These are phyloP conservation scores for Gardenia jasminoides DNA, from an alignment of 257 asterid genomes.

Conservation along the genomic window DNA sequence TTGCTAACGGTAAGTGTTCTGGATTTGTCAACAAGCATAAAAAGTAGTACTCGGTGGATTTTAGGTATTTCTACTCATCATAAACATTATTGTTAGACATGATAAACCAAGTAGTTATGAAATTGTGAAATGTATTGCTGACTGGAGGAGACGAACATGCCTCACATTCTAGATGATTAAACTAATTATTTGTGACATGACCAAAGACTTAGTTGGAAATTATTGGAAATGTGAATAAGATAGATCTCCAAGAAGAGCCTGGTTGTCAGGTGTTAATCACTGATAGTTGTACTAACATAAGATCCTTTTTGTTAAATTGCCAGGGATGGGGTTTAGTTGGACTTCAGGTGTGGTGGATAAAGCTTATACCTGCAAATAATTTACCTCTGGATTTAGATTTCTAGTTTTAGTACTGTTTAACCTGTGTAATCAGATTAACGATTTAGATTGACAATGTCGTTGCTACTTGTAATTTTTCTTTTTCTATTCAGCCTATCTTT, in stretches of 20 bases:
- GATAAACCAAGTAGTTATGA: neutral
- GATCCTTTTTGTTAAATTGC: neutral
- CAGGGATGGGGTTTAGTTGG: neutral
- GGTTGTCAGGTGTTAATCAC: neutral
- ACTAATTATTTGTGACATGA: neutral
- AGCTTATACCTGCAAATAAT: neutral
- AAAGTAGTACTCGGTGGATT: neutral
- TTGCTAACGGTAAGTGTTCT: constrained; percentile 56
- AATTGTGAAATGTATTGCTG: neutral
- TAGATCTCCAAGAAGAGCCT: neutral
- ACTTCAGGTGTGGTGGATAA: neutral
- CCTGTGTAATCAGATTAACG: neutral
- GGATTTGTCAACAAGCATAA: neutral
- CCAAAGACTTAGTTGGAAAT: neutral
- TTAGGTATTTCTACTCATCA: neutral
- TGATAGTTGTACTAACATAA: neutral
- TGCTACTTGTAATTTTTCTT: neutral
- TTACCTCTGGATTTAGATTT: neutral
- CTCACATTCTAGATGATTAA: neutral
- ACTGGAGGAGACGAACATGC: neutral
- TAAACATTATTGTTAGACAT: neutral
- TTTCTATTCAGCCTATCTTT: neutral
- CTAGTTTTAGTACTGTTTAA: neutral
- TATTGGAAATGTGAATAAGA: neutral
- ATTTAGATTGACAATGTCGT: neutral